Evolutionary conservation across 495 filamentous ascomycete genomes (phyloP).

Genomic region (Jackrogersella multiformis): DNA sequence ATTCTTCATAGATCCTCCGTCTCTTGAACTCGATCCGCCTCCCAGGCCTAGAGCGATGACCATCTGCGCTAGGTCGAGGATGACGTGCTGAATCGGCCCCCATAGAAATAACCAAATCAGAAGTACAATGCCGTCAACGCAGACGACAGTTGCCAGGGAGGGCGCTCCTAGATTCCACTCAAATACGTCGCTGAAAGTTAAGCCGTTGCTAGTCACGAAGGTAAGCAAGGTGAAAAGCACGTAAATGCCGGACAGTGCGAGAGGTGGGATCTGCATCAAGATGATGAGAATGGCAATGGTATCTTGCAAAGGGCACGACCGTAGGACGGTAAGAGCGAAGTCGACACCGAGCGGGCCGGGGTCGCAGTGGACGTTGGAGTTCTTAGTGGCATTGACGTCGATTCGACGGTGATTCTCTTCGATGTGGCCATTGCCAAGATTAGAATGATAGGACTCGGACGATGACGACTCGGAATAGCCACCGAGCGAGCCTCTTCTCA

Average conservation of each 20-base stretch:
- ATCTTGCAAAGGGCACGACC: slow-evolving; percentile 90
- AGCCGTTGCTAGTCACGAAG: slow-evolving; percentile 74
- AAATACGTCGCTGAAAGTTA: slow-evolving; percentile 61
- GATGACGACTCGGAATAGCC: slow-evolving; percentile 61
- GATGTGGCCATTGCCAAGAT: slow-evolving; percentile 51
- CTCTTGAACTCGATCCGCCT: slow-evolving; percentile 81
- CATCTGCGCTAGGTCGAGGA: slow-evolving; percentile 93
- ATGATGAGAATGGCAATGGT: slow-evolving; percentile 98
- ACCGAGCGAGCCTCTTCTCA: slow-evolving; percentile 58
- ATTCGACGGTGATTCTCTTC: slow-evolving; percentile 64
- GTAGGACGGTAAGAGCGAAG: slow-evolving; percentile 83
- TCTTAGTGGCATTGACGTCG: slow-evolving; percentile 73
- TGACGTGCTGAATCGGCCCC: slow-evolving; percentile 86
- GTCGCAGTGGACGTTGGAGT: slow-evolving; percentile 69
- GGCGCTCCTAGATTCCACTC: slow-evolving; percentile 67
- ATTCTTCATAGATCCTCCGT: slow-evolving; percentile 74
- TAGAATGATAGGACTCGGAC: slow-evolving; percentile 53
- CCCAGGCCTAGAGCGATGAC: slow-evolving; percentile 94
- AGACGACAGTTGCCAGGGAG: slow-evolving; percentile 81
- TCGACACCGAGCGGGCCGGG: slow-evolving; percentile 67
- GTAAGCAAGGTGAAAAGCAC: slow-evolving; percentile 92
- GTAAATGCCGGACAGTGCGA: slow-evolving; percentile 88
- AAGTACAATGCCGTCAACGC: slow-evolving; percentile 83
- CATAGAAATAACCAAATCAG: slow-evolving; percentile 90
- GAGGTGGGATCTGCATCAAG: slow-evolving; percentile 93